Evolutionary conservation across 176 grass and related monocot genomes (phyloP).

Genomic region (Musa beccarii): DNA sequence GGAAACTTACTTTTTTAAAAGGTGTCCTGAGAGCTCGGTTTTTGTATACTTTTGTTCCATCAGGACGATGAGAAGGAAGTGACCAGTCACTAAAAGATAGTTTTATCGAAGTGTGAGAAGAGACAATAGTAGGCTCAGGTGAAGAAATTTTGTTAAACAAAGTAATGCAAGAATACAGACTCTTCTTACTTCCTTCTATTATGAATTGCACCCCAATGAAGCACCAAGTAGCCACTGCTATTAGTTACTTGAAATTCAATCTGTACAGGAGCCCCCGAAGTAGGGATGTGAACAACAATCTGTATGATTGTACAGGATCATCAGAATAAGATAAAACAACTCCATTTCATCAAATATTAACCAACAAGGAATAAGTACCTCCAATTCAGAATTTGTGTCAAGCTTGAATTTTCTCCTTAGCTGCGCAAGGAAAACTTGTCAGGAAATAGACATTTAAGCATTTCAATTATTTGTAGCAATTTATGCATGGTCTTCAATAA

Average conservation of each 20-base stretch:
- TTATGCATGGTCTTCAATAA: background rate
- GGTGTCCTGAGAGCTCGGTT: constrained; percentile 69
- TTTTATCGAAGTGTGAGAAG: background rate
- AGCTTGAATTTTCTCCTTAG: constrained; percentile 53
- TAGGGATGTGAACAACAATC: constrained; percentile 38
- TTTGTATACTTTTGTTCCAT: constrained; percentile 62
- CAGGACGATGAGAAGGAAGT: constrained; percentile 49
- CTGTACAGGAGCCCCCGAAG: constrained; percentile 24
- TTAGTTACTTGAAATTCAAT: constrained; percentile 61
- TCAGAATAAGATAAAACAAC: constrained; percentile 23
- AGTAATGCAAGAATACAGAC: constrained; percentile 8
- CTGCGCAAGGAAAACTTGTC: constrained; percentile 28
- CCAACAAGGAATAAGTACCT: constrained; percentile 27
- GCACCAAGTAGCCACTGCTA: constrained; percentile 40
- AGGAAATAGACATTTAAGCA: constrained; percentile 13
- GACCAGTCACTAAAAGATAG: constrained; percentile 53
- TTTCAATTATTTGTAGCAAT: constrained; percentile 2
- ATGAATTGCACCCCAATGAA: constrained; percentile 82
- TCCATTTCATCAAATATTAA: constrained; percentile 1
- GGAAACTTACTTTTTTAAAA: constrained; percentile 58
- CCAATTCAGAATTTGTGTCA: constrained; percentile 66
- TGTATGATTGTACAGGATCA: constrained; percentile 22
- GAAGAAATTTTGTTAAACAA: background rate
- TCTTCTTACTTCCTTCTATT: constrained; percentile 35
- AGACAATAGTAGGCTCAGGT: background rate